Conservation (phyloP, 2,329 filamentous ascomycete genomes). For the Venturia aucupariae region DNA sequence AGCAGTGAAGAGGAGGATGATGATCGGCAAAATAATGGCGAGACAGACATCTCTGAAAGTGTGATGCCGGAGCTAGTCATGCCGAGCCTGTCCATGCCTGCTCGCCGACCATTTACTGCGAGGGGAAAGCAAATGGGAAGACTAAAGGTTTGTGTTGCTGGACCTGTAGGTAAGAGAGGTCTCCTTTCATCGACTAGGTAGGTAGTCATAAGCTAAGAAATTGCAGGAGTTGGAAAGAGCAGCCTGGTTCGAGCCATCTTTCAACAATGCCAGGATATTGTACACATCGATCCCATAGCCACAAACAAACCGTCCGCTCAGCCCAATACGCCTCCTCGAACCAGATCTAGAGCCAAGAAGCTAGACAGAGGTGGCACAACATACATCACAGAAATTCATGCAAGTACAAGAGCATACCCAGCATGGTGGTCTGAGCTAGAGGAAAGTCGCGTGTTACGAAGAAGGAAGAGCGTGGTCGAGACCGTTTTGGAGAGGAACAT, state of each 20-base stretch:
- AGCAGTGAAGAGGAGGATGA: slow-evolving; percentile 46
- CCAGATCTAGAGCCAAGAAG: slow-evolving; percentile 13
- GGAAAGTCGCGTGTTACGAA: slow-evolving; percentile 50
- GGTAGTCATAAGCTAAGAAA: slow-evolving; percentile 1
- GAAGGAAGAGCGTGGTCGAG: slow-evolving; percentile 62
- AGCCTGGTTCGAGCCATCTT: slow-evolving; percentile 82
- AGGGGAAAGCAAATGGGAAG: slow-evolving; percentile 74
- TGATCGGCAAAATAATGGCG: slow-evolving; percentile 30
- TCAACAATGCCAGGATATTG: slow-evolving; percentile 80
- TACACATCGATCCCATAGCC: slow-evolving; percentile 69
- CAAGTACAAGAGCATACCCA: slow-evolving; percentile 57
- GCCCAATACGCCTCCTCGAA: slow-evolving; percentile 9
- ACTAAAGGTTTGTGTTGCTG: slow-evolving; percentile 81
- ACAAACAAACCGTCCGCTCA: slow-evolving; percentile 20
- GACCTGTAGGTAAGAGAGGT: slow-evolving; percentile 54
- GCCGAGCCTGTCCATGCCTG: slow-evolving; percentile 90
- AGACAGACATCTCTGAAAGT: slow-evolving; percentile 26
- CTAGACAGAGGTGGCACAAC: slow-evolving; percentile 12
- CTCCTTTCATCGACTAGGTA: neutral
- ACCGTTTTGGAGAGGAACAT: slow-evolving; percentile 81
- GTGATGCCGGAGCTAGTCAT: slow-evolving; percentile 76
- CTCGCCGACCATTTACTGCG: slow-evolving; percentile 80
- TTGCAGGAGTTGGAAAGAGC: slow-evolving; percentile 71
- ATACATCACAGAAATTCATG: slow-evolving; percentile 32
- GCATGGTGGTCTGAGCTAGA: slow-evolving; percentile 81